Base-by-base conservation (phyloP, 441 rosid genomes). In the Erysimum cheiri region DNA sequence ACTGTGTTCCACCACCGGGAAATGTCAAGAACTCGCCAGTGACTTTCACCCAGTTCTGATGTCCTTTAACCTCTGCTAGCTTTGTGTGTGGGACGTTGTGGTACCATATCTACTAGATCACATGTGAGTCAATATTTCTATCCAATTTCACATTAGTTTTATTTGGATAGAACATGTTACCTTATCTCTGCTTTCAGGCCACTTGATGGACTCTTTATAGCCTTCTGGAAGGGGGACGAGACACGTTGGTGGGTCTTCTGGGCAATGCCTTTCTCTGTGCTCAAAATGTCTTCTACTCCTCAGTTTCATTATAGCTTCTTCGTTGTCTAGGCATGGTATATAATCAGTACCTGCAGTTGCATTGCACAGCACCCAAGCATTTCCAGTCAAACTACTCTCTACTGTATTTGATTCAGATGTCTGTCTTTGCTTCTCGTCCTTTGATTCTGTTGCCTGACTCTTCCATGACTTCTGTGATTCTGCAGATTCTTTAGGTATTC, bases 1-100 rank as follows among this genome's bases (percentile, higher is more conserved):
- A 95, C 75, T 92, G 99, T 3, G 97, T 95, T 33, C 99, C 99
- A 31, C 99, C 97, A 10, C 99, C 97, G 0, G 98, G 99, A 81
- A 95, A 95, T 13, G 94, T 92, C 70, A 95, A 81, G 80, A 90
- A 86, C 75, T 95, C 99, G 4, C 99, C 97, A 2, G 90, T 83
- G 40, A 92, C 92, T 77, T 89, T 93, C 19, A 93, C 88, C 98
- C 97, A 91, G 65, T 93, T 93, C 67, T 93, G 98, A 61, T 92
- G 99, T 57, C 98, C 98, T 77, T 95, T 95, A 69, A 95, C 85
- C 63, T 86, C 81, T 7, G 94, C 98, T 58, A 94, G 80, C 81
- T 13, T 66, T 39, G 90, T 81, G 76, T 92, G 89, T 61, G 99
- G 97, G 48, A 92, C 99, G 63, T 94, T 94, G 29, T 80, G 86